Base-by-base conservation (phyloP, 805 yeast genomes). In the Candida tibetensis region DNA sequence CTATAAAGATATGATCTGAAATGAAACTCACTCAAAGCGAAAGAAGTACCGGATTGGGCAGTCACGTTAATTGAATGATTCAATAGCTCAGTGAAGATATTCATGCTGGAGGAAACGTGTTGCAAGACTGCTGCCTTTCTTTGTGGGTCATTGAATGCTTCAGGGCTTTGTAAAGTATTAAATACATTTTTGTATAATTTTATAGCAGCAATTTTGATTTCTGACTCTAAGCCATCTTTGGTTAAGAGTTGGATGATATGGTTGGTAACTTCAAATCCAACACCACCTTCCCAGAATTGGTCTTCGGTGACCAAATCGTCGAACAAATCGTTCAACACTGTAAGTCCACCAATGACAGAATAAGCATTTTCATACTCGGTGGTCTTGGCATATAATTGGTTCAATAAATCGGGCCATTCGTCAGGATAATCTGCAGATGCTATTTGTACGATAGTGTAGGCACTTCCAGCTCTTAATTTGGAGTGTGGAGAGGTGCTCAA, bases 351-450 rank as follows among this genome's bases (percentile, higher is more conserved):
- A 21, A 77, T 49, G 22, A 76, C 52, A 17, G 64, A 59, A 29
- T 40, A 50, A n/a, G 51, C 46, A 36, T 66, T 51, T 4, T 42
- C 40, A 23, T 56, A 53, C 7, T 65, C 53, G 7, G 58, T 50
- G 25, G 76, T 67, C 18, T 59, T 57, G 1, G 52, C 53, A 49
- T 79, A 80, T 15, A 87, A 52, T 5, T 58, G 58, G 23, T 60
- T 53, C 39, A 85, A 55, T 32, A 90, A 64, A 16, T 70, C 73
- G 0, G 97, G 95, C 98, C 98, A 91, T 55, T 88, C 95, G 54
- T 93, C 98, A 0, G 99, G 99, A 53, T 77, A 91, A 53, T 91
- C 99, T 1, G 81, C 85, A 2, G 85, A 83, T 0, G 95, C 88
- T 12, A 91, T 85, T 51, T 85, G 95, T 4, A 85, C 85, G 13